Conservation (phyloP, 768 basidiomycete genomes). For the Lactarius vividus region DNA sequence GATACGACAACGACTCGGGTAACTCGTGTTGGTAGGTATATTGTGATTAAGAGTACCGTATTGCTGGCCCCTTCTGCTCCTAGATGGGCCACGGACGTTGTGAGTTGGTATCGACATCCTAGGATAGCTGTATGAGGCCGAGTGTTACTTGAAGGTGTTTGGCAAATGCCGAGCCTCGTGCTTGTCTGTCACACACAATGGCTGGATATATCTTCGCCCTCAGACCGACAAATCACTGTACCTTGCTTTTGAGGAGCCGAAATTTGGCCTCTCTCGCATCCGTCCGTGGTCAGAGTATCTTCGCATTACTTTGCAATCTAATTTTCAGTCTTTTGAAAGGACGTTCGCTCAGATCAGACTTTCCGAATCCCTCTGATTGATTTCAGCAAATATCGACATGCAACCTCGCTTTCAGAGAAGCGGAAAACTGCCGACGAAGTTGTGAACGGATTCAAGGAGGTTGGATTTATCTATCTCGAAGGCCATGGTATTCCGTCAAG, state of each 20-base stretch:
- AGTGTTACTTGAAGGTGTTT: neutral
- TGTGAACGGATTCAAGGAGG: slow-evolving; percentile 74
- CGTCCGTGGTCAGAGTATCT: slow-evolving; percentile 3
- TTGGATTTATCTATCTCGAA: slow-evolving; percentile 76
- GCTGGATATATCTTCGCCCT: neutral
- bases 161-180: neutral
- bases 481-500: slow-evolving; percentile 66
- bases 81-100: neutral
- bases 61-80: neutral
- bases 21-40: neutral
- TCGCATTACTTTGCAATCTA: neutral
- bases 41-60: neutral
- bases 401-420: slow-evolving; percentile 53
- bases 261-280: slow-evolving; percentile 6
- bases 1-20: neutral
- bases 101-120: neutral
- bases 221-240: slow-evolving; percentile 7
- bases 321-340: slow-evolving; percentile 30
- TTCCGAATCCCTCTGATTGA: slow-evolving; percentile 68
- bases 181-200: neutral
- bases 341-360: slow-evolving; percentile 37
- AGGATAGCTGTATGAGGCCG: neutral
- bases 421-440: slow-evolving; percentile 62
- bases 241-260: neutral
- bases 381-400: slow-evolving; percentile 63